These are phyloP conservation scores for Wickerhamomyces strasburgensis DNA, from an alignment of 805 yeast genomes.

Conservation along the genomic window DNA sequence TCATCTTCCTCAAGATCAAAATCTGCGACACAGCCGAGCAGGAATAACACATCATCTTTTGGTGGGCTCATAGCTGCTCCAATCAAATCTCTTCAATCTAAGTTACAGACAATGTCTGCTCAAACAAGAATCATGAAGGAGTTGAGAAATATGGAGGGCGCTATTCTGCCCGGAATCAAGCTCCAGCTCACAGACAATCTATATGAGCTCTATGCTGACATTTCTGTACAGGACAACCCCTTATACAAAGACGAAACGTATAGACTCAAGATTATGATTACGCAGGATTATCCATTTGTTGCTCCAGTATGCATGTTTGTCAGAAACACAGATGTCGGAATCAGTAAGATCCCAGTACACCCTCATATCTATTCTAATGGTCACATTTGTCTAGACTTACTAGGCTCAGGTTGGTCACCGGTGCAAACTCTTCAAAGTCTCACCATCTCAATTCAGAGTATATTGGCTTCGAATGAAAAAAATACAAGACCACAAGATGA, in stretches of 20 bases:
- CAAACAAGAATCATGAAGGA: slow-evolving; percentile 24
- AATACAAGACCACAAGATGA: slow-evolving; percentile 57
- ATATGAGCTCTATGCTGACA: slow-evolving; percentile 32
- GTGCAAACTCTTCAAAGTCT: slow-evolving; percentile 35
- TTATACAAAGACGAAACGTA: slow-evolving; percentile 33
- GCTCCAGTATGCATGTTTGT: slow-evolving; percentile 55
- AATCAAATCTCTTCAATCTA: slow-evolving; percentile 1
- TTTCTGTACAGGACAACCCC: slow-evolving; percentile 31
- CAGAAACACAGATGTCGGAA: slow-evolving; percentile 8
- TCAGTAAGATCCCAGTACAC: slow-evolving; percentile 51
- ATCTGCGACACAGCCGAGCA: neutral
- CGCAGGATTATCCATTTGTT: slow-evolving; percentile 49
- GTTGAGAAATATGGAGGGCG: slow-evolving; percentile 14
- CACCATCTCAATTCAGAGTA: slow-evolving; percentile 57
- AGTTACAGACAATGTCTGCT: slow-evolving; percentile 14
- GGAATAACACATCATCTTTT: neutral
- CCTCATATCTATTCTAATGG: slow-evolving; percentile 77
- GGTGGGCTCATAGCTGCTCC: slow-evolving; percentile 1
- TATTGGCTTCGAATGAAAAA: slow-evolving; percentile 46
- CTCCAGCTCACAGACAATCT: slow-evolving; percentile 30
- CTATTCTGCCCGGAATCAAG: slow-evolving; percentile 23
- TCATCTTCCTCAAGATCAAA: neutral
- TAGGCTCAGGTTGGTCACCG: slow-evolving; percentile 39
- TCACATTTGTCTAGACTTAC: slow-evolving; percentile 65
- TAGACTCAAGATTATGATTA: slow-evolving; percentile 39